phyloP scores from a whole-genome alignment of 1,284 basidiomycete genomes.

The Cryptococcus sp. region DNA sequence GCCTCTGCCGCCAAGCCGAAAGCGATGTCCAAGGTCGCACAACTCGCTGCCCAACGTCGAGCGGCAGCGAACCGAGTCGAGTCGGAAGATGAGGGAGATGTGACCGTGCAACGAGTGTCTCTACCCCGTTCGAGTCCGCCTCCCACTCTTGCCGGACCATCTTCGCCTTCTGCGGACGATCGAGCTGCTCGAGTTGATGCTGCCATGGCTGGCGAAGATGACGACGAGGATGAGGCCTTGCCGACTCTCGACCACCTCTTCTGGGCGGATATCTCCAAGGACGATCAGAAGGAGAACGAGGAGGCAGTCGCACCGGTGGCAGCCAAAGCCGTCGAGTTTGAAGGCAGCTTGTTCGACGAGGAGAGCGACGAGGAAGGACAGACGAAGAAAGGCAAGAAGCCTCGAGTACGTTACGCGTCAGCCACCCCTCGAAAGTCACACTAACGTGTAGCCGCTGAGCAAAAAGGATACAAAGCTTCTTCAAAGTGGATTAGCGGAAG shows the following conservation, averaged over 20 bases:
- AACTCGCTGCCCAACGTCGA: no score
- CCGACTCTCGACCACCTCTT: background rate
- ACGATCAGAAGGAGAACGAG: no score
- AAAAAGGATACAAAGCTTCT: constrained; percentile 25
- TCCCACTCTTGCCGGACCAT: background rate
- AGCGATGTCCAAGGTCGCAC: no score
- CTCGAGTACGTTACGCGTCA: background rate
- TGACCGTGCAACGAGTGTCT: background rate
- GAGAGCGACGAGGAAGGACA: constrained; percentile 8
- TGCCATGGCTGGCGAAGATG: background rate
- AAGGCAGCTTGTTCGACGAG: constrained; percentile 12
- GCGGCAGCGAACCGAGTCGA: no score
- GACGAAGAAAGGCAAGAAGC: constrained; percentile 5
- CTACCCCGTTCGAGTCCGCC: background rate
- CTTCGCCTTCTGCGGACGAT: background rate
- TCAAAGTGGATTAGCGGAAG: constrained; percentile 27
- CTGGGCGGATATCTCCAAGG: background rate
- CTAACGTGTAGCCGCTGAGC: constrained; percentile 19
- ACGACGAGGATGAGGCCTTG: background rate
- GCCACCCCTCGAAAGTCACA: constrained; percentile 1
- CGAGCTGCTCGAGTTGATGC: no score
- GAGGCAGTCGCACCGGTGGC: no score
- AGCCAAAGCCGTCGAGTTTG: no score
- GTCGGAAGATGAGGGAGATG: constrained; percentile 3
- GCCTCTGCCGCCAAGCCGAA: background rate